These are phyloP conservation scores for Diaporthe velutina DNA, from an alignment of 2,329 filamentous ascomycete species.

Conservation along the genomic window DNA sequence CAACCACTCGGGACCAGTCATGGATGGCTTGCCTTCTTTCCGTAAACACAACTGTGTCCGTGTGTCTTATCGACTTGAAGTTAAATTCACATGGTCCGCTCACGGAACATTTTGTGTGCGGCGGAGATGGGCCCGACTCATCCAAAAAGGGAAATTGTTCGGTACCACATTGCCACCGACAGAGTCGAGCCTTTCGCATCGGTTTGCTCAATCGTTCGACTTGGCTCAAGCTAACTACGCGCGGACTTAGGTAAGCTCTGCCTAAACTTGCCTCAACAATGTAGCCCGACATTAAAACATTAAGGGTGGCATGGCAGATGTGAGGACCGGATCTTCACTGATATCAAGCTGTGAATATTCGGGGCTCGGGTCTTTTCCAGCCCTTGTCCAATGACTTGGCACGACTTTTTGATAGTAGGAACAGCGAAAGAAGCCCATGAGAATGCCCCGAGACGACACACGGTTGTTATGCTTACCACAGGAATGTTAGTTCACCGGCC, in stretches of 20 bases:
- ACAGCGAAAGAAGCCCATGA: background rate
- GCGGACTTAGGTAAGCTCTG: no score
- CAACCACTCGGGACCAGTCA: background rate
- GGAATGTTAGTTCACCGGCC: no score
- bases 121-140: no score
- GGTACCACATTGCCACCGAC: background rate
- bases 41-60: background rate
- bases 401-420: background rate
- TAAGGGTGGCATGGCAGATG: background rate
- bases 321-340: background rate
- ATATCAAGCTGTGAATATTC: background rate
- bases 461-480: no score
- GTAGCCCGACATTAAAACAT: rapidly evolving
- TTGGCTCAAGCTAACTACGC: background rate
- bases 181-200: background rate
- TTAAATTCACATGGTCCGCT: background rate
- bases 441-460: no score
- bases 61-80: background rate
- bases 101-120: background rate
- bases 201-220: background rate
- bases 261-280: background rate
- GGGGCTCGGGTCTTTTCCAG: background rate
- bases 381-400: background rate
- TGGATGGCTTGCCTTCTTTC: background rate
- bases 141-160: background rate